Evolutionary conservation across 441 rosid species (phyloP).

Genomic region (Populus trichocarpa): DNA sequence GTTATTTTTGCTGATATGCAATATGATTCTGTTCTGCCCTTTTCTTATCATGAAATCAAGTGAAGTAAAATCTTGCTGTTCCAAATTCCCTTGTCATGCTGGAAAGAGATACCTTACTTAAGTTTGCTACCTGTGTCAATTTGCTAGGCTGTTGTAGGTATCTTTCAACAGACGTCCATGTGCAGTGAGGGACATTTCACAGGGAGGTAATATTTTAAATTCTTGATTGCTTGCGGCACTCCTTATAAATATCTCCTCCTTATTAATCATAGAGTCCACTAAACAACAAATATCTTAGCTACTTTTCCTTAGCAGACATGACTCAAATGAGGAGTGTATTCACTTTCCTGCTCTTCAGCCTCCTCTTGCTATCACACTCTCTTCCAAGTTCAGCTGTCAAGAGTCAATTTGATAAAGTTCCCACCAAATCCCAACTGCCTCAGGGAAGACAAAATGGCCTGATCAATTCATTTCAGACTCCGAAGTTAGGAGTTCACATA

Average conservation of each 20-base stretch:
- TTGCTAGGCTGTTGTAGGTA: too few relatives aligned
- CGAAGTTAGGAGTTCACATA: conserved; percentile 17
- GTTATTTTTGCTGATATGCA: too few relatives aligned
- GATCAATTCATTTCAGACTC: background rate
- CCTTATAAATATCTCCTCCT: background rate
- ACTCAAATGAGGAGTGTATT: background rate
- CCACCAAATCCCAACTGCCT: background rate
- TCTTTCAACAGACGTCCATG: too few relatives aligned
- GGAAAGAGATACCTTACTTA: background rate
- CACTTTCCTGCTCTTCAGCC: conserved; percentile 2
- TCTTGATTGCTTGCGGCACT: background rate
- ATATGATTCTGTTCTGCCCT: too few relatives aligned
- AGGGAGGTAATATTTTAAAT: too few relatives aligned
- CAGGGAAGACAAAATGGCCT: background rate
- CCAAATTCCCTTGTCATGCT: background rate
- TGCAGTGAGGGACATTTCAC: too few relatives aligned
- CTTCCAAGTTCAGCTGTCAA: conserved; percentile 13
- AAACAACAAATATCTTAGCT: background rate
- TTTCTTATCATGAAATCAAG: too few relatives aligned
- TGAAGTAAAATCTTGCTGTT: too few relatives aligned
- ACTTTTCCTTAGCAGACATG: conserved; percentile 3
- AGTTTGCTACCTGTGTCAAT: background rate
- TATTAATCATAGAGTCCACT: background rate
- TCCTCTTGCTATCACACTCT: conserved; percentile 18
- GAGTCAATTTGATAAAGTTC: background rate